phyloP scores from a whole-genome alignment of 2,329 filamentous ascomycete species.

The Trichophyton mentagrophytes region DNA sequence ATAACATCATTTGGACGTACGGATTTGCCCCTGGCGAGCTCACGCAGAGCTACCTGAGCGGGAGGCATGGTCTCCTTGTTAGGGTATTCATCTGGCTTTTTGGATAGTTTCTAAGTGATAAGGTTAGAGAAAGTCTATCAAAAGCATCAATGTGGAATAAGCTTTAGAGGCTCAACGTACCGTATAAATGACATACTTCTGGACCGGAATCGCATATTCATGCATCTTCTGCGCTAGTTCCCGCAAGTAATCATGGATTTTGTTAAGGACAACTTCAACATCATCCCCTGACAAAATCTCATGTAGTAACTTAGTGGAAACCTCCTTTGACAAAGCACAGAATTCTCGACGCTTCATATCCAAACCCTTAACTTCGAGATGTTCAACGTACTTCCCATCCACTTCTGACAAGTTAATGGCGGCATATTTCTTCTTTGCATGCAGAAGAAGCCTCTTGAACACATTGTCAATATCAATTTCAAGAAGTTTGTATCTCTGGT shows the following conservation, averaged over 20 bases:
- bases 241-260: constrained; percentile 85
- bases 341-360: constrained; percentile 98
- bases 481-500: constrained; percentile 78
- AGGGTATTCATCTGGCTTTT: constrained; percentile 83
- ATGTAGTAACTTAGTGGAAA: constrained; percentile 78
- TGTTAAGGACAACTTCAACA: constrained; percentile 70
- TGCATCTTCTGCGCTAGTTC: constrained; percentile 81
- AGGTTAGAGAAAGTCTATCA: constrained; percentile 13
- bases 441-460: constrained; percentile 81
- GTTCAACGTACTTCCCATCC: constrained; percentile 80
- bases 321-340: constrained; percentile 88
- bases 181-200: constrained; percentile 95
- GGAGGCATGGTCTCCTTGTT: constrained; percentile 93
- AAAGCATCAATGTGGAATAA: not conserved
- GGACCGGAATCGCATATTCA: constrained; percentile 56
- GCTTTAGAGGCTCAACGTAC: constrained; percentile 23
- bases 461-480: constrained; percentile 98
- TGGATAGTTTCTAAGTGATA: constrained; percentile 63
- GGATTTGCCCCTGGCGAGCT: constrained; percentile 72
- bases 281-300: constrained; percentile 92
- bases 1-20: constrained; percentile 93
- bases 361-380: constrained; percentile 94
- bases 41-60: constrained; percentile 84
- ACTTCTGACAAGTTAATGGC: constrained; percentile 86
- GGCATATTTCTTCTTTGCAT: constrained; percentile 99